A percentile compares a stretch with the other conserved stretches of the same genome.
Conservation (phyloP, 1,284 basidiomycete species). For the Cryptococcus neoformans region DNA sequence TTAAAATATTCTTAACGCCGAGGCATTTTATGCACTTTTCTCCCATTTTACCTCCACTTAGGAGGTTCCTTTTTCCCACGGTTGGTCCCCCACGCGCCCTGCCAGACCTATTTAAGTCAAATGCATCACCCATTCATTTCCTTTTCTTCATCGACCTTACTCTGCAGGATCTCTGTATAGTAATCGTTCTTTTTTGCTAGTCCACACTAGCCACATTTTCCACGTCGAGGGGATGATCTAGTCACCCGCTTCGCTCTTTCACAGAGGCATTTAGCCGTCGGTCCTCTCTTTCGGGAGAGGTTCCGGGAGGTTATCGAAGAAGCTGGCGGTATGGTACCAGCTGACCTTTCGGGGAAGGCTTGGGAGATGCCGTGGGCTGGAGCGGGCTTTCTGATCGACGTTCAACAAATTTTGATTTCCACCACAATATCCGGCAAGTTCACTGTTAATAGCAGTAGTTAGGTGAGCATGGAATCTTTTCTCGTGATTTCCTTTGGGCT, state of each 20-base stretch:
- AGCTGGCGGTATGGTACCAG: constrained; percentile 39
- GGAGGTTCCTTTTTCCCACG: too few species aligned
- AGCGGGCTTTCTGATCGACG: constrained; percentile 50
- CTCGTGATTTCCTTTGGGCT: not conserved
- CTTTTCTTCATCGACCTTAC: constrained; percentile 4
- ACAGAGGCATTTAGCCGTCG: constrained; percentile 40
- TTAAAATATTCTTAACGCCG: too few species aligned
- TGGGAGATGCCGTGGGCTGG: constrained; percentile 34
- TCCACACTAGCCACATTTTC: constrained; percentile 50
- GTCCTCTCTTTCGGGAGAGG: not conserved
- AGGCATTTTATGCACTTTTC: too few species aligned
- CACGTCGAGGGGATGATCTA: constrained; percentile 50
- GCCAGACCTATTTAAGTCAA: too few species aligned
- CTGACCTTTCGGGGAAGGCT: constrained; percentile 23
- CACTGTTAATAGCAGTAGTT: not conserved
- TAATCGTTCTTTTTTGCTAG: constrained; percentile 47
- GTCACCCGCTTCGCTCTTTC: constrained; percentile 46
- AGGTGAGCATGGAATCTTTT: constrained; percentile 39
- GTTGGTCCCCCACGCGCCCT: too few species aligned
- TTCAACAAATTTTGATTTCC: constrained; percentile 7
- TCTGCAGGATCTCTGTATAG: constrained; percentile 48
- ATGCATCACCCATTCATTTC: not conserved
- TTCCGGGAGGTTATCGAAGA: constrained; percentile 38
- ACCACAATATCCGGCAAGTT: not conserved
- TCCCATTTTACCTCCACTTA: too few species aligned